Evolutionary conservation across 768 basidiomycete species (phyloP).

Genomic region (Lentinula boryana): DNA sequence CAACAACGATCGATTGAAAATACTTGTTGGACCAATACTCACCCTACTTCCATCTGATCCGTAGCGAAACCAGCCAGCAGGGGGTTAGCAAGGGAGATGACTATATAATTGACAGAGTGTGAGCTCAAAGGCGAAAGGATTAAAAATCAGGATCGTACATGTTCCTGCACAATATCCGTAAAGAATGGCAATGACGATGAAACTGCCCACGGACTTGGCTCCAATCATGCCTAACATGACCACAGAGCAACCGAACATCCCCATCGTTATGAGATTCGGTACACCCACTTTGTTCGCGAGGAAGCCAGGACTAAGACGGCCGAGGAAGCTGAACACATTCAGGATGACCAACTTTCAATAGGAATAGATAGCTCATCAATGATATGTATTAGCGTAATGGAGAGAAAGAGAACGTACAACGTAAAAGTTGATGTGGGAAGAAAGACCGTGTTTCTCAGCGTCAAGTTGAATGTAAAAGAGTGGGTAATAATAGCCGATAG

Average conservation of each 20-base stretch:
- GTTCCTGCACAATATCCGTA: slow-evolving; percentile 29
- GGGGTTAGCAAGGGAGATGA: slow-evolving; percentile 23
- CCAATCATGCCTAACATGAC: slow-evolving; percentile 29
- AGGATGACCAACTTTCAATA: slow-evolving; percentile 27
- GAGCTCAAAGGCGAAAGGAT: background rate
- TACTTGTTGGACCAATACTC: slow-evolving; percentile 3
- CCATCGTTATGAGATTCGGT: slow-evolving; percentile 18
- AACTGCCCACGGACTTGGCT: slow-evolving; percentile 12
- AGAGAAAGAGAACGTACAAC: slow-evolving; percentile 18
- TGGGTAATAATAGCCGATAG: slow-evolving; percentile 20
- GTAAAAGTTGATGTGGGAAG: slow-evolving; percentile 28
- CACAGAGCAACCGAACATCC: slow-evolving; percentile 15
- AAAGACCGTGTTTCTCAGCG: slow-evolving; percentile 21
- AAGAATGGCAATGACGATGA: slow-evolving; percentile 20
- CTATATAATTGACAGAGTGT: slow-evolving; percentile 10
- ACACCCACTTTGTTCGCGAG: slow-evolving; percentile 23
- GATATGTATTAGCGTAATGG: background rate
- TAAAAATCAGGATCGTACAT: slow-evolving; percentile 20
- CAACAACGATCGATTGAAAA: background rate
- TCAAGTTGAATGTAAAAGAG: slow-evolving; percentile 33
- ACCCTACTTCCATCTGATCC: slow-evolving; percentile 30
- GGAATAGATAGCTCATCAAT: background rate
- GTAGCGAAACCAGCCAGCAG: slow-evolving; percentile 23
- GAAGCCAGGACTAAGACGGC: slow-evolving; percentile 30
- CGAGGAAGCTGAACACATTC: slow-evolving; percentile 30